Evolutionary conservation across 495 filamentous ascomycete genomes (phyloP).

Genomic region (Clavariopsis aquatica): DNA sequence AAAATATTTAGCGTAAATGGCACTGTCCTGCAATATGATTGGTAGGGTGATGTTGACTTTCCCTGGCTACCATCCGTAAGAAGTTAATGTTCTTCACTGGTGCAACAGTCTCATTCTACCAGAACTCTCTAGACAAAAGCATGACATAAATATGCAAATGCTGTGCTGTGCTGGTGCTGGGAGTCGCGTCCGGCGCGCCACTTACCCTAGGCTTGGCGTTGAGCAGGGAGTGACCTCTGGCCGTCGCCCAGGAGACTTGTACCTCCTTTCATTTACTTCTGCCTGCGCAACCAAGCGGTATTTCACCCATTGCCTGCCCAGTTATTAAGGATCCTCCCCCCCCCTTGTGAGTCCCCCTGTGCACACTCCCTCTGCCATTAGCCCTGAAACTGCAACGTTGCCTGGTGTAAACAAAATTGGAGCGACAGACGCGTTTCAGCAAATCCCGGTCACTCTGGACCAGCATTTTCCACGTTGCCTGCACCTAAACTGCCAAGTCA

Average conservation of each 20-base stretch:
- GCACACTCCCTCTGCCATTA: slow-evolving; percentile 8
- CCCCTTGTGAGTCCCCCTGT: slow-evolving; percentile 24
- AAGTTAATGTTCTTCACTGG: no score
- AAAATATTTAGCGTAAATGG: no score
- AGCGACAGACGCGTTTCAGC: slow-evolving; percentile 38
- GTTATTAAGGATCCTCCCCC: not conserved
- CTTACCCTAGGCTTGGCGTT: no score
- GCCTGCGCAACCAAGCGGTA: not conserved
- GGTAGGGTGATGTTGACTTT: no score
- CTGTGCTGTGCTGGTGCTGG: no score
- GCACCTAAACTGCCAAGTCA: slow-evolving; percentile 18
- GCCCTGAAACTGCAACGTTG: slow-evolving; percentile 27
- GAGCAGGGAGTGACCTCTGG: not conserved
- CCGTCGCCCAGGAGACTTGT: slow-evolving; percentile 13
- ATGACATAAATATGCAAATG: no score
- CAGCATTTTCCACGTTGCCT: slow-evolving; percentile 32
- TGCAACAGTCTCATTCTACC: no score
- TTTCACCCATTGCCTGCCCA: not conserved
- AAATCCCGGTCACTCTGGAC: slow-evolving; percentile 36
- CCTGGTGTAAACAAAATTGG: slow-evolving; percentile 37
- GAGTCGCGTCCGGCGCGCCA: no score
- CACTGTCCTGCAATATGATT: no score
- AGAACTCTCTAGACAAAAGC: no score
- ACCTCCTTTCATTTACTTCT: not conserved
- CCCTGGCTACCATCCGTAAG: no score